Base-by-base conservation (phyloP, 176 grass and related monocot genomes). In the Pontederia crassipes region DNA sequence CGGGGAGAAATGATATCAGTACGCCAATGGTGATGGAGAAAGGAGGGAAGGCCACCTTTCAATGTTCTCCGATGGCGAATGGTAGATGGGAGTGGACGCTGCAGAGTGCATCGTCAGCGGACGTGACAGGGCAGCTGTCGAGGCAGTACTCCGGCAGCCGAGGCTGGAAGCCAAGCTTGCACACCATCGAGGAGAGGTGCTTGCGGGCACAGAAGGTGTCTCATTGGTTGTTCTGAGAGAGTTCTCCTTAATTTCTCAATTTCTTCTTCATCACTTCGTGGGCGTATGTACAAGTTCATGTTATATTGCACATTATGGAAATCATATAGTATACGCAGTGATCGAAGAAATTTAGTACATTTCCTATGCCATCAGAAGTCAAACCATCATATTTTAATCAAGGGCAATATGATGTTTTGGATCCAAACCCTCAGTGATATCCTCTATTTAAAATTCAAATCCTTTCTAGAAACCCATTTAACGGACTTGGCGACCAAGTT, bases 141-240 rank as follows among this genome's bases (percentile, higher is more conserved):
- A 45, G 87, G 75, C 81, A 98, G 75, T 58, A 88, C 57, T 97
- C 92, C 8, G 68, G 66, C 73, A 83, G 32, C 32, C 32, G 73
- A 64, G 87, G 83, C 12, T 97, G 92, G 92, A 91, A 90, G 69
- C 92, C 92, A n/a, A 88, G 73, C 78, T 65, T 97, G 12, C 58
- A 69, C 12, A 97, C 92, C 29, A 97, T 97, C 52, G 81, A 85
- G 45, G 92, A 97, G 84, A 83, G 68, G 27, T 76, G 59, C 0
- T 58, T 74, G 11, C 54, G 57, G 29, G 82, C 32, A 3, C 32
- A 76, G 83, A 97, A 91, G 83, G 65, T 68, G 54, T 45, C 92
- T 9, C 92, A 97, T 68, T 97, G 92, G 93, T 77, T 92, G 8
- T 74, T 85, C 83, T 90, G 74, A 84, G 20, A 35, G 18, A n/a